These are phyloP conservation scores for Panaeolus cyanescens DNA, from an alignment of 768 basidiomycete species.

Conservation along the genomic window DNA sequence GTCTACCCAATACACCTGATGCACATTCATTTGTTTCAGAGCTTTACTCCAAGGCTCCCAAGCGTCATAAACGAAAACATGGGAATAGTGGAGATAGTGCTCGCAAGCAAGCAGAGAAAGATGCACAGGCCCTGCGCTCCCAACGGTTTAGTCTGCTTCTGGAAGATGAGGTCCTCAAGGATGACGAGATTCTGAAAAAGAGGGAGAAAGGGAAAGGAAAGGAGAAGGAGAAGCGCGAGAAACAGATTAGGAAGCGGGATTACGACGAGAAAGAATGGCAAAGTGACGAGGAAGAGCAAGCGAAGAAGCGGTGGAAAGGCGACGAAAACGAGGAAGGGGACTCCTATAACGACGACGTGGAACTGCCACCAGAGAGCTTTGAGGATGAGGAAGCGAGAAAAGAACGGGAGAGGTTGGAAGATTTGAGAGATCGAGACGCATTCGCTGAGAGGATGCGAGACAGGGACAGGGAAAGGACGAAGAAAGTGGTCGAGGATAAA, in stretches of 20 bases:
- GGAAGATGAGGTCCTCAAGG: slow-evolving; percentile 67
- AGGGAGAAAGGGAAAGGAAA: slow-evolving; percentile 46
- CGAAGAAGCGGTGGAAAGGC: slow-evolving; percentile 61
- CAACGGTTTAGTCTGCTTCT: slow-evolving; percentile 81
- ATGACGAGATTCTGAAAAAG: slow-evolving; percentile 39
- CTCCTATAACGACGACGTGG: slow-evolving; percentile 40
- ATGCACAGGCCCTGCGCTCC: slow-evolving; percentile 64
- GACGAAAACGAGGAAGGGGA: slow-evolving; percentile 39
- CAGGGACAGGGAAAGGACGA: slow-evolving; percentile 82
- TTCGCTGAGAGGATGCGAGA: slow-evolving; percentile 87
- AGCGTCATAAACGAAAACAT: slow-evolving; percentile 73
- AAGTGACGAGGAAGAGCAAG: slow-evolving; percentile 84
- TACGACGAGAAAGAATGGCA: slow-evolving; percentile 85
- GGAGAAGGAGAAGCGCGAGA: slow-evolving; percentile 52
- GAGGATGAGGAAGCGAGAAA: slow-evolving; percentile 75
- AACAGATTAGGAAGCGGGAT: slow-evolving; percentile 78
- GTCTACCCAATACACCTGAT: slow-evolving; percentile 79
- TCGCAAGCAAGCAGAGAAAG: slow-evolving; percentile 73
- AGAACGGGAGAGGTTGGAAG: slow-evolving; percentile 77
- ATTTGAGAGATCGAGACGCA: slow-evolving; percentile 86
- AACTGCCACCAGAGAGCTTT: slow-evolving; percentile 26
- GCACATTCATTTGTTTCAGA: slow-evolving; percentile 80
- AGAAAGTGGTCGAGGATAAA: slow-evolving; percentile 90
- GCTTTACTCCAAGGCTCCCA: slow-evolving; percentile 76
- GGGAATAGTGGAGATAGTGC: slow-evolving; percentile 37